Evolutionary conservation across 768 basidiomycete species (phyloP).

Genomic region (Lepiota subincarnata): DNA sequence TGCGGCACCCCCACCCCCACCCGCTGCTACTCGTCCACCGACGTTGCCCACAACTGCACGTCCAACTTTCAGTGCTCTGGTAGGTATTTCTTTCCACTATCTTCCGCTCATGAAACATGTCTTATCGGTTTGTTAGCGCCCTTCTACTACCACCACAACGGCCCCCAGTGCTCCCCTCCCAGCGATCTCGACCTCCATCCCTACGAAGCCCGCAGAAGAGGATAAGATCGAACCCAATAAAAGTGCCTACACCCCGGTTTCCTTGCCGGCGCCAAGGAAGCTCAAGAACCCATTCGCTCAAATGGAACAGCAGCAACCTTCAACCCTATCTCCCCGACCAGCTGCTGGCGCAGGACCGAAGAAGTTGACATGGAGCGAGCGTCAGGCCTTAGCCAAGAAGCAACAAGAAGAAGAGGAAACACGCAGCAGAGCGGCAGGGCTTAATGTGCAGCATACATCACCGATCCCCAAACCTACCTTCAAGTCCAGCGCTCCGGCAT

Average conservation of each 20-base stretch:
- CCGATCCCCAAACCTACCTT: slow-evolving; percentile 32
- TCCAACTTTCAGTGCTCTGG: slow-evolving; percentile 33
- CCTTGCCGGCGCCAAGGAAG: slow-evolving; percentile 80
- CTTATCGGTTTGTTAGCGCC: slow-evolving; percentile 12
- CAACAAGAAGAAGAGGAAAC: slow-evolving; percentile 77
- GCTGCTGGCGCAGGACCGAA: slow-evolving; percentile 39
- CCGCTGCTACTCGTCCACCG: slow-evolving; percentile 46
- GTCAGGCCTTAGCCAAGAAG: slow-evolving; percentile 88
- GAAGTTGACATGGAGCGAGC: slow-evolving; percentile 91
- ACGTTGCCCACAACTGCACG: slow-evolving; percentile 30
- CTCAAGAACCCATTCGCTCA: slow-evolving; percentile 79
- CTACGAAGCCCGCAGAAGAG: slow-evolving; percentile 70
- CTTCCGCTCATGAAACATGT: neutral
- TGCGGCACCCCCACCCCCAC: slow-evolving; percentile 37
- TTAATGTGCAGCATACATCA: slow-evolving; percentile 31
- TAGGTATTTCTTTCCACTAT: slow-evolving; percentile 14
- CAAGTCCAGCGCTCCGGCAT: slow-evolving; percentile 44
- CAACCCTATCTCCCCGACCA: slow-evolving; percentile 17
- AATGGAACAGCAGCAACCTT: slow-evolving; percentile 42
- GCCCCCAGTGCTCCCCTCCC: slow-evolving; percentile 30
- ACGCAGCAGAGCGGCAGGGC: slow-evolving; percentile 54
- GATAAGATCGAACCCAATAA: slow-evolving; percentile 86
- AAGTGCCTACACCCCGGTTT: slow-evolving; percentile 86
- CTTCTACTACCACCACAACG: slow-evolving; percentile 15
- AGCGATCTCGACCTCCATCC: slow-evolving; percentile 41